Conservation (phyloP, 163 green algal genomes). For the Chlorella variabilis region DNA sequence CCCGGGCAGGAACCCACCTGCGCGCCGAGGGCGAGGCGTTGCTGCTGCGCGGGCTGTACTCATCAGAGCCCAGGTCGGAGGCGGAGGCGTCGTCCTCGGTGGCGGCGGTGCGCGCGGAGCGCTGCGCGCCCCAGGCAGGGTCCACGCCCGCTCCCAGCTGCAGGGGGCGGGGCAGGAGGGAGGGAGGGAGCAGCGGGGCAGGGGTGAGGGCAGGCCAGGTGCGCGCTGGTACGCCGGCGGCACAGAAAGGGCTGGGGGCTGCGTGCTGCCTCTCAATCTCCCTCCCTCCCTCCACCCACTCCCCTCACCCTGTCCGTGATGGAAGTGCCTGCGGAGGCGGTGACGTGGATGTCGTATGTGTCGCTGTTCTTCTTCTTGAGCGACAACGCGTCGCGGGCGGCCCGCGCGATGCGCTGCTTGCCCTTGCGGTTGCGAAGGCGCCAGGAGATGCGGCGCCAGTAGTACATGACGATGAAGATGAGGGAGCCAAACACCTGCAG, state of each 20-base stretch:
- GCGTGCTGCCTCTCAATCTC: background rate
- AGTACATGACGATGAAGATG: constrained; percentile 43
- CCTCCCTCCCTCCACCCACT: background rate
- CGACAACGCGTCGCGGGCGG: constrained; percentile 20
- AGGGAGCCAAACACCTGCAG: constrained; percentile 32
- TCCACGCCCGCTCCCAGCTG: constrained; percentile 33
- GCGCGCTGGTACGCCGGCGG: too few species aligned
- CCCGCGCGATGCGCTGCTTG: constrained; percentile 41
- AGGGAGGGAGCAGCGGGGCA: background rate
- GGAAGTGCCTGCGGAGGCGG: constrained; percentile 7
- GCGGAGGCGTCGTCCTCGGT: background rate
- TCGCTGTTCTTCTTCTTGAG: constrained; percentile 41
- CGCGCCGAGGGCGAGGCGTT: constrained; percentile 27
- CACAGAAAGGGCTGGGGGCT: too few species aligned
- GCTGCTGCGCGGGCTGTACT: constrained; percentile 37
- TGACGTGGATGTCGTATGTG: constrained; percentile 22
- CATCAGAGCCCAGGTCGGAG: constrained; percentile 17
- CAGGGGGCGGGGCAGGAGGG: background rate
- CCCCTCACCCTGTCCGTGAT: constrained; percentile 33
- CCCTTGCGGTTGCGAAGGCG: constrained; percentile 36
- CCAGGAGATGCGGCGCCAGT: constrained; percentile 41
- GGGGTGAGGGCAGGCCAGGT: background rate
- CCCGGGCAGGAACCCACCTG: constrained; percentile 27
- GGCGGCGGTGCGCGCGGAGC: constrained; percentile 9
- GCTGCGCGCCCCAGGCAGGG: constrained; percentile 12